A percentile compares a stretch with the other conserved stretches of the same genome.
phyloP scores from a whole-genome alignment of 164 flowering plant species.

The Vitis cinerea region DNA sequence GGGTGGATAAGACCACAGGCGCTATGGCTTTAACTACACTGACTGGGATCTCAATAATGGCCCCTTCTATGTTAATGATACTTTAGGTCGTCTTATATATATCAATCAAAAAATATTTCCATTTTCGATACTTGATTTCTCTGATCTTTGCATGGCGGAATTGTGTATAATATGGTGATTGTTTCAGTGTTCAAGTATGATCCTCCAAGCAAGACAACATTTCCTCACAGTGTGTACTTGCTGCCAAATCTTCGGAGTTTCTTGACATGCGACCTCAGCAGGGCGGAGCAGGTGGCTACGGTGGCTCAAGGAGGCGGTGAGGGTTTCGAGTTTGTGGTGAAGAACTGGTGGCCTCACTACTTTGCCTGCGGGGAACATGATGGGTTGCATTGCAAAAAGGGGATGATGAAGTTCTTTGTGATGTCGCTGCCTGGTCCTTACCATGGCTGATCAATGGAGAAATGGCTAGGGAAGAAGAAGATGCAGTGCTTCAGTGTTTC shows the following conservation, averaged over 20 bases:
- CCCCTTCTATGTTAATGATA: conserved; percentile 38
- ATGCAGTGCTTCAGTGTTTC: no score
- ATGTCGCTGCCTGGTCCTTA: conserved; percentile 15
- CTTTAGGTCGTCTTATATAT: conserved; percentile 19
- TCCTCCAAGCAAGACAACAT: conserved; percentile 25
- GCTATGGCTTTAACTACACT: conserved; percentile 31
- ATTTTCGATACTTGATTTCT: no score
- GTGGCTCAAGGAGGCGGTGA: conserved; percentile 26
- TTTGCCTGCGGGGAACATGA: conserved; percentile 35
- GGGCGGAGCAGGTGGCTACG: conserved; percentile 30
- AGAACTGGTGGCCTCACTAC: conserved; percentile 28
- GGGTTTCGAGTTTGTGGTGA: conserved; percentile 35
- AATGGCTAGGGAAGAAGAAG: no score
- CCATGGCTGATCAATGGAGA: neutral
- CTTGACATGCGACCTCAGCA: conserved; percentile 27
- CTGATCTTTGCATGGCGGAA: no score
- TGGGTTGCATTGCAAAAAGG: conserved; percentile 34
- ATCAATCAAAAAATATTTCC: no score
- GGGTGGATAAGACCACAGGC: conserved; percentile 39
- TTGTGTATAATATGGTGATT: neutral
- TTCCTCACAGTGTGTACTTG: conserved; percentile 41
- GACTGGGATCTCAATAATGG: conserved; percentile 35
- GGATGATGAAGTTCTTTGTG: conserved; percentile 39
- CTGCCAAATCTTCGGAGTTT: conserved; percentile 28
- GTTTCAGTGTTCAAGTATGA: conserved; percentile 40